Percentiles rank a stretch among this genome's conserved stretches.
phyloP scores from a whole-genome alignment of 106 monocot genomes.

The Gastrodia elata region DNA sequence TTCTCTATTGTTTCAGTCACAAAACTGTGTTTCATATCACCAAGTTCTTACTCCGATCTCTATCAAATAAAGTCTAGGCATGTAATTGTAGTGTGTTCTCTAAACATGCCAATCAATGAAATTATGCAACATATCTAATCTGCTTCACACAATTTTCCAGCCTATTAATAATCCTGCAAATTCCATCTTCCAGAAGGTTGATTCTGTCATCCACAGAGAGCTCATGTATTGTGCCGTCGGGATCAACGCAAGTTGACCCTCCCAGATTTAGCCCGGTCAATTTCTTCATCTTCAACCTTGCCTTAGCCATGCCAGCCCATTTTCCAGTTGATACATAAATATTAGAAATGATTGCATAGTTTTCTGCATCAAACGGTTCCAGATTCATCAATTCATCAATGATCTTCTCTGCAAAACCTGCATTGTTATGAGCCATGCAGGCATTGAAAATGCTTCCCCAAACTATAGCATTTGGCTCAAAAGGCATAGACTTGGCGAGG shows the following conservation, averaged over 20 bases:
- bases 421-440: slow-evolving; percentile 64
- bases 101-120: neutral
- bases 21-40: neutral
- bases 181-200: slow-evolving; percentile 37
- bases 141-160: slow-evolving; percentile 43
- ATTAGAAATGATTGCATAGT: slow-evolving; percentile 58
- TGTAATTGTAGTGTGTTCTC: neutral
- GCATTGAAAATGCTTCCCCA: slow-evolving; percentile 69
- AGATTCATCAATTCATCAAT: slow-evolving; percentile 38
- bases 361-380: slow-evolving; percentile 44
- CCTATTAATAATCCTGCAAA: slow-evolving; percentile 46
- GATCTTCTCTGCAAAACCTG: slow-evolving; percentile 48
- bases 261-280: slow-evolving; percentile 30
- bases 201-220: slow-evolving; percentile 49
- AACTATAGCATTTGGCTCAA: slow-evolving; percentile 58
- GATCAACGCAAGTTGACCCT: slow-evolving; percentile 59
- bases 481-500: slow-evolving; percentile 53
- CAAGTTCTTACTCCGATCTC: neutral
- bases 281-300: slow-evolving; percentile 50
- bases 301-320: slow-evolving; percentile 59
- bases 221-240: slow-evolving; percentile 40
- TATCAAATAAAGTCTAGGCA: neutral
- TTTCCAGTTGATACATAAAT: slow-evolving; percentile 56
- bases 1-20: neutral
- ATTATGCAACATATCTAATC: slow-evolving; percentile 25